These are phyloP conservation scores for Ophiostoma sp. DNA, from an alignment of 2,329 filamentous ascomycete genomes.

Conservation along the genomic window DNA sequence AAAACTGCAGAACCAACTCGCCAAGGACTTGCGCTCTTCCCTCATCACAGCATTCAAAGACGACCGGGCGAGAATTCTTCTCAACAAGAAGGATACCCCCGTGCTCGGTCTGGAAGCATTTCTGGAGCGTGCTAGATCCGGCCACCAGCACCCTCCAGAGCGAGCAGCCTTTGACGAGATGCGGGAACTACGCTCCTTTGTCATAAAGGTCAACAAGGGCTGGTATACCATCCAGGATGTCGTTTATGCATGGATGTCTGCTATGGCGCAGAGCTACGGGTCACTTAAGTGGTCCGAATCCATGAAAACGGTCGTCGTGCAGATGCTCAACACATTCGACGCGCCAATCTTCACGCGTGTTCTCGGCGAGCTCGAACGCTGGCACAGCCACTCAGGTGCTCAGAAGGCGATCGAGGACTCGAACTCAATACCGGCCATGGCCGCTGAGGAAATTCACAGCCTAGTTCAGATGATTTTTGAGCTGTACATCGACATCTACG, in stretches of 20 bases:
- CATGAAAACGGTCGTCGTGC: slow-evolving; percentile 58
- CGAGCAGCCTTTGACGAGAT: slow-evolving; percentile 53
- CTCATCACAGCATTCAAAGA: slow-evolving; percentile 52
- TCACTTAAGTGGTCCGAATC: slow-evolving; percentile 58
- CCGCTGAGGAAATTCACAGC: slow-evolving; percentile 39
- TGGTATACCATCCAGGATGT: slow-evolving; percentile 60
- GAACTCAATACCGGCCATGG: neutral
- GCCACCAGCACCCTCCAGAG: slow-evolving; percentile 51
- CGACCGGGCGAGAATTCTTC: slow-evolving; percentile 53
- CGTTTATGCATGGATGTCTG: slow-evolving; percentile 58
- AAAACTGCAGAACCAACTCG: slow-evolving; percentile 49
- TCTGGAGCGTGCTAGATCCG: slow-evolving; percentile 62
- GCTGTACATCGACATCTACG: slow-evolving; percentile 61
- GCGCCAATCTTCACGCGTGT: slow-evolving; percentile 52
- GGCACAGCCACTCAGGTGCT: neutral
- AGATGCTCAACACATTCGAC: slow-evolving; percentile 57
- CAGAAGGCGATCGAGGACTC: neutral
- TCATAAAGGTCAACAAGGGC: slow-evolving; percentile 47
- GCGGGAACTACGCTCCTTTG: slow-evolving; percentile 54
- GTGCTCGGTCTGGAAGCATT: slow-evolving; percentile 60
- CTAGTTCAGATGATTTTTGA: slow-evolving; percentile 62
- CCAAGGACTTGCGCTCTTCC: slow-evolving; percentile 51
- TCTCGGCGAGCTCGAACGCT: slow-evolving; percentile 39
- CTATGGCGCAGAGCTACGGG: slow-evolving; percentile 53
- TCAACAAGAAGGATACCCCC: slow-evolving; percentile 55